Evolutionary conservation across 345 rosid species (phyloP).

Genomic region (Salix caprea): DNA sequence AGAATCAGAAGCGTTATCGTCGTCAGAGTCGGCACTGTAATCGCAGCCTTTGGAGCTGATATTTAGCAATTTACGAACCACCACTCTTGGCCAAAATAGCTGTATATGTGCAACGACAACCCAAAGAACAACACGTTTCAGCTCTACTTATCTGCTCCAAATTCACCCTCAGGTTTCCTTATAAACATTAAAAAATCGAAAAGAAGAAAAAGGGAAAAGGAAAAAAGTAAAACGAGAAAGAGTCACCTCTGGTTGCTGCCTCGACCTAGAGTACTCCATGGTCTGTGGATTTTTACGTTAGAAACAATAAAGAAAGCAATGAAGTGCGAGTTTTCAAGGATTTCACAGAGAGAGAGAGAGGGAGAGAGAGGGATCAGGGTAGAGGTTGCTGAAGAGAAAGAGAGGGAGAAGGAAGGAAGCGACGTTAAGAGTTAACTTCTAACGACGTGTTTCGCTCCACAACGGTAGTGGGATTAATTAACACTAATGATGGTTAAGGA

Average conservation of each 20-base stretch:
- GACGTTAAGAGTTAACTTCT: not conserved
- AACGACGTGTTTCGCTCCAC: not conserved
- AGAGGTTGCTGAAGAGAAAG: not conserved
- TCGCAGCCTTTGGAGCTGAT: slow-evolving; percentile 58
- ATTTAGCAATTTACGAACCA: slow-evolving; percentile 82
- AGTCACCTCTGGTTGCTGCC: slow-evolving; percentile 42
- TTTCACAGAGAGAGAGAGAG: not conserved
- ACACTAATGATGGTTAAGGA: not conserved
- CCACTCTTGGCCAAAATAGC: slow-evolving; percentile 72
- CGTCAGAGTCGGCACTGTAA: slow-evolving; percentile 67
- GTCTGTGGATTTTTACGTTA: slow-evolving; percentile 11
- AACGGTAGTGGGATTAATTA: not conserved
- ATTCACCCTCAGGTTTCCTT: slow-evolving; percentile 17
- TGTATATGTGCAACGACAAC: slow-evolving; percentile 81
- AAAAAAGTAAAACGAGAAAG: not conserved
- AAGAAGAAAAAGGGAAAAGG: no score
- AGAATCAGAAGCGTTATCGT: slow-evolving; percentile 23
- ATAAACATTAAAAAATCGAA: not conserved
- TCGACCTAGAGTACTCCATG: slow-evolving; percentile 35
- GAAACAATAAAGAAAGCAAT: not conserved
- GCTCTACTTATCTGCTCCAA: slow-evolving; percentile 43
- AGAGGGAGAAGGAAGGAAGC: not conserved
- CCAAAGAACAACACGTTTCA: slow-evolving; percentile 71
- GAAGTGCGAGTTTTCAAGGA: not conserved
- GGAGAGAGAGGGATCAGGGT: not conserved